Percentiles rank a stretch among this genome's conserved stretches.
These are phyloP conservation scores for Lasiodiplodia citricola DNA, from an alignment of 2,329 filamentous ascomycete species.

Conservation along the genomic window DNA sequence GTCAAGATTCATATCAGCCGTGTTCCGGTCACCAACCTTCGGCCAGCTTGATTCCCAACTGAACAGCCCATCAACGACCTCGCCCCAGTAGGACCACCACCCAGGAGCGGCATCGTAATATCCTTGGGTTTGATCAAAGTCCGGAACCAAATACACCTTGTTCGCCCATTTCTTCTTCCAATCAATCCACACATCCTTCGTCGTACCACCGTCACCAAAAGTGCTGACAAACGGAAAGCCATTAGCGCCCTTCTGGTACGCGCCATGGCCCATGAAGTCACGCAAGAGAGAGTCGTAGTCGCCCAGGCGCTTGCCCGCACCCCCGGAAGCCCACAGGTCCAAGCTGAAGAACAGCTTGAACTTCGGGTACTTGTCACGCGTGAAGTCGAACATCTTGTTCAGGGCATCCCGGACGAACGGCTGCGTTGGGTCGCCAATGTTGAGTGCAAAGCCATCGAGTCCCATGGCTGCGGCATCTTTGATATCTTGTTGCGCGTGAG, in stretches of 20 bases:
- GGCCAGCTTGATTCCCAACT: conserved; percentile 50
- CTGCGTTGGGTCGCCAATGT: conserved; percentile 36
- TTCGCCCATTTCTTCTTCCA: background rate
- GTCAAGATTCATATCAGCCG: conserved; percentile 35
- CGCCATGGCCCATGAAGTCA: background rate
- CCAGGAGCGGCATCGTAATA: conserved; percentile 39
- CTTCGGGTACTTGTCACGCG: conserved; percentile 31
- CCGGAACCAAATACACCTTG: conserved; percentile 41
- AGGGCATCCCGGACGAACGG: conserved; percentile 36
- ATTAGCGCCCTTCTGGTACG: background rate
- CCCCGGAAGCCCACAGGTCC: conserved; percentile 37
- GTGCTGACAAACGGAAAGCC: background rate
- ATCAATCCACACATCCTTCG: background rate
- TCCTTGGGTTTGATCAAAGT: conserved; percentile 33
- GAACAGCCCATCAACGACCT: conserved; percentile 43
- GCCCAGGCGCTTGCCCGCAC: conserved; percentile 31
- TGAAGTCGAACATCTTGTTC: conserved; percentile 40
- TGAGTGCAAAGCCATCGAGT: conserved; percentile 3
- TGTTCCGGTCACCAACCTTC: conserved; percentile 24
- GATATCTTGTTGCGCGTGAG: conserved; percentile 35
- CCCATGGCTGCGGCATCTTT: conserved; percentile 33
- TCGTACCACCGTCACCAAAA: background rate
- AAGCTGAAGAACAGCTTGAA: conserved; percentile 48
- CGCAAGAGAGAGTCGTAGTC: background rate
- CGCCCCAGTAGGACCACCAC: conserved; percentile 39